Percentiles rank a stretch among this genome's conserved stretches.
Conservation (phyloP, 805 yeast genomes). For the Scheffersomyces amazonensis region DNA sequence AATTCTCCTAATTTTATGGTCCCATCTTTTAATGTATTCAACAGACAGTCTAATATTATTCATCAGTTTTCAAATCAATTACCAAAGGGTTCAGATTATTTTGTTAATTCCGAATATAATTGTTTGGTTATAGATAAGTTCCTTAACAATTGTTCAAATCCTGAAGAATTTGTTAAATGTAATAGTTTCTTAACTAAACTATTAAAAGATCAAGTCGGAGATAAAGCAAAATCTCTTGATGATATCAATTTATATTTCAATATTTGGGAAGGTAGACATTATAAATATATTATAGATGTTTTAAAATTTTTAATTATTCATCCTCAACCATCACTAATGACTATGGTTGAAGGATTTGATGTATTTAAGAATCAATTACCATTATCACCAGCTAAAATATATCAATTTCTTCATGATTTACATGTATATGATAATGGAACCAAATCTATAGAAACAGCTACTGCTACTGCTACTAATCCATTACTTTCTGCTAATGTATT, state of each 20-base stretch:
- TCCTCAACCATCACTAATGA: constrained; percentile 24
- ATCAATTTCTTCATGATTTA: constrained; percentile 13
- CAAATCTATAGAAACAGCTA: constrained; percentile 1
- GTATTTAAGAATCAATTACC: constrained; percentile 4
- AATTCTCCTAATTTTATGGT: constrained; percentile 27
- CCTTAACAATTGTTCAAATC: constrained; percentile 8
- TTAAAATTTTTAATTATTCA: constrained; percentile 28
- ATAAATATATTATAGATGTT: constrained; percentile 19
- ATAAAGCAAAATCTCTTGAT: constrained; percentile 14
- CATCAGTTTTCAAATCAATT: constrained; percentile 24
- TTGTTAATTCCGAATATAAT: constrained; percentile 19
- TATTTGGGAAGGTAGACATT: constrained; percentile 30
- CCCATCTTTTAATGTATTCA: constrained; percentile 9
- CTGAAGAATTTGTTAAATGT: constrained; percentile 16
- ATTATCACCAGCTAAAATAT: constrained; percentile 8
- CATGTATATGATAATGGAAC: constrained; percentile 18
- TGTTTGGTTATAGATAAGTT: constrained; percentile 8
- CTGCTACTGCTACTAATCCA: too few species aligned
- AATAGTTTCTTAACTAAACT: constrained; percentile 14
- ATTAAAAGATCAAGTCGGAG: constrained; percentile 12
- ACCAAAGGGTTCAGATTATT: constrained; percentile 17
- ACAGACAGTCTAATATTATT: constrained; percentile 17
- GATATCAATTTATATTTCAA: constrained; percentile 24
- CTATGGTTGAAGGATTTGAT: constrained; percentile 5
- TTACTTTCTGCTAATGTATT: constrained; percentile 22